Evolutionary conservation across 2,329 filamentous ascomycete genomes (phyloP), one percentile per base, ranked within the genome.

Genomic region (Colletotrichum euphorbiae): DNA sequence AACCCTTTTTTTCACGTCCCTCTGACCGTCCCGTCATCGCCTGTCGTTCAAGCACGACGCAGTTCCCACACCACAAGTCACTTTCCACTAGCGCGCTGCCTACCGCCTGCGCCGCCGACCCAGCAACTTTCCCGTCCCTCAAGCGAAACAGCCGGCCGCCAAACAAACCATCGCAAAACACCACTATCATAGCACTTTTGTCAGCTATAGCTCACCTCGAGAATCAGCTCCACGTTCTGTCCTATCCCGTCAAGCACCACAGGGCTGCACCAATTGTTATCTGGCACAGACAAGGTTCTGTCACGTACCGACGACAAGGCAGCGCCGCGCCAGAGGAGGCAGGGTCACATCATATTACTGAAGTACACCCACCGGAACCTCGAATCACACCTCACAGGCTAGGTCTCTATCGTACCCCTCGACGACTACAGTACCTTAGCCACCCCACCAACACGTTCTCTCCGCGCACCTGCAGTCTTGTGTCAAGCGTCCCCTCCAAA

Each of bases 111-210:
- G 13, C 31, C 28, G n/a, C 50, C 48, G 11, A 15, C 55, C 28
- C 46, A 31, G 56, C 24, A 48, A 17, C 57, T 66, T 62, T 56
- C 50, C 50, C 63, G 42, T 42, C 58, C 19, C n/a, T 21, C 38
- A 54, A 66, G 46, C 62, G 40, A 62, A 57, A 52, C 62, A 65
- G 48, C 54, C 54, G 54, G 36, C 38, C 17, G 43, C 45, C 54
- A 65, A 46, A 51, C 45, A 59, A 50, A 51, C 36, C 15, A 36
- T 19, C 59, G 19, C 38, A 50, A 40, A 40, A 51, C 6, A 11
- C 48, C 17, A 36, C 11, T 36, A 60, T 28, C n/a, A 46, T 36
- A 28, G 28, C 6, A 6, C 28, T 28, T 28, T 28, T 28, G 28
- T 28, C 28, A 28, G 28, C 28, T 28, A 28, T 28, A 28, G 28